Conservation (phyloP, 164 flowering plant genomes). For the Tetrastigma voinierianum region DNA sequence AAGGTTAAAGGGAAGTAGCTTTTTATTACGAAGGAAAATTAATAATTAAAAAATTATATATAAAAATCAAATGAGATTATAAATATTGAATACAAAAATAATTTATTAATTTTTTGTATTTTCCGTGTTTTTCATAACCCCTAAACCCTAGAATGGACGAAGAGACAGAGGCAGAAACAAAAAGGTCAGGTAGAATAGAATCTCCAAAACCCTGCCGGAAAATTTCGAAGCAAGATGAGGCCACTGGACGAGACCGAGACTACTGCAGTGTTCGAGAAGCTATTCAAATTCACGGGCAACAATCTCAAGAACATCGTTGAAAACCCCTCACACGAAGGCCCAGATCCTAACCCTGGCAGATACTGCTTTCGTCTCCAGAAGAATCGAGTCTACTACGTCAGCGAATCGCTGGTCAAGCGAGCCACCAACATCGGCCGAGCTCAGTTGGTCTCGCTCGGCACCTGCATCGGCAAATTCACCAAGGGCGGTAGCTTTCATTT, state of each 20-base stretch:
- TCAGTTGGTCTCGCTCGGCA: constrained; percentile 56
- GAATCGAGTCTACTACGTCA: constrained; percentile 57
- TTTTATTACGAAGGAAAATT: no score
- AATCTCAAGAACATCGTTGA: constrained; percentile 72
- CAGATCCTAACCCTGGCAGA: constrained; percentile 41
- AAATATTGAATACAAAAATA: no score
- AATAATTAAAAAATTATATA: no score
- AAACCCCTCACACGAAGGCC: constrained; percentile 61
- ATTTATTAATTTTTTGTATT: no score
- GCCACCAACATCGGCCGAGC: constrained; percentile 67
- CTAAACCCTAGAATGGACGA: no score
- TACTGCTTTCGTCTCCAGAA: constrained; percentile 71
- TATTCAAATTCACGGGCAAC: constrained; percentile 64
- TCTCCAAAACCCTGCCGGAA: no score
- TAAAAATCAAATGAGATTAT: no score
- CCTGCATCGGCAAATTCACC: constrained; percentile 73
- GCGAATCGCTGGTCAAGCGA: constrained; percentile 61
- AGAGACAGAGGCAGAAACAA: no score
- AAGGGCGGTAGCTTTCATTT: constrained; percentile 68
- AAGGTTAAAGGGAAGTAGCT: no score
- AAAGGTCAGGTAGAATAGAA: no score
- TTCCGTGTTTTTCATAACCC: no score
- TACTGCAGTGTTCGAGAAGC: constrained; percentile 57
- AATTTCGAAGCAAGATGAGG: constrained; percentile 34
- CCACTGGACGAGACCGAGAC: constrained; percentile 69